These are phyloP conservation scores for Sphaerosporella brunnea DNA, from an alignment of 495 filamentous ascomycete species.

Conservation along the genomic window DNA sequence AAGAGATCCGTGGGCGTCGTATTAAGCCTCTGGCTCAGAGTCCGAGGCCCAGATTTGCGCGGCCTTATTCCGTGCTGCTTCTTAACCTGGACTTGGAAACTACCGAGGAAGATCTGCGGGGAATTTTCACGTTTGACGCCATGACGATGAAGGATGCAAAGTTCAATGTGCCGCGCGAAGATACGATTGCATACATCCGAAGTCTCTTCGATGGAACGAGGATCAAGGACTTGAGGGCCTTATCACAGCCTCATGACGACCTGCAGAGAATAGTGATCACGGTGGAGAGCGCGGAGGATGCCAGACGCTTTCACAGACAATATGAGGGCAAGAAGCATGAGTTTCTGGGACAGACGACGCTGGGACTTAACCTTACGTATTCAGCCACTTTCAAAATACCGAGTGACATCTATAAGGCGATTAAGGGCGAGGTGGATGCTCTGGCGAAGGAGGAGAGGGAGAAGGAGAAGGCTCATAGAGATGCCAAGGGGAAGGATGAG, in stretches of 20 bases:
- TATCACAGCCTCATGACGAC: slow-evolving; percentile 7
- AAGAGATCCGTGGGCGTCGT: background rate
- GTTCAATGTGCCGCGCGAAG: slow-evolving; percentile 10
- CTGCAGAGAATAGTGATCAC: slow-evolving; percentile 7
- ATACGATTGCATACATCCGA: slow-evolving; percentile 6
- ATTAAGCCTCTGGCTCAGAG: background rate
- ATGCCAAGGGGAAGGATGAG: background rate
- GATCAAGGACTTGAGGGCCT: slow-evolving; percentile 12
- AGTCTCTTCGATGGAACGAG: slow-evolving; percentile 13
- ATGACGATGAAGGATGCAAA: slow-evolving; percentile 8
- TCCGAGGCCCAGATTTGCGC: background rate
- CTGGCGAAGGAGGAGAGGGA: background rate
- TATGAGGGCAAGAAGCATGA: slow-evolving; percentile 2
- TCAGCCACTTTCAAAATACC: slow-evolving; percentile 11
- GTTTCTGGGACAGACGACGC: slow-evolving; percentile 7
- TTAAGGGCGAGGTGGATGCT: slow-evolving; percentile 9
- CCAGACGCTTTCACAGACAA: slow-evolving; percentile 6
- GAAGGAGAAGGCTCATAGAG: slow-evolving; percentile 5
- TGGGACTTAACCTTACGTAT: slow-evolving; percentile 9
- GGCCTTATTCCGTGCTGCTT: background rate
- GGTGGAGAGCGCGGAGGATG: slow-evolving; percentile 11
- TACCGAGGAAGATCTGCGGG: slow-evolving; percentile 8
- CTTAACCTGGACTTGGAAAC: slow-evolving; percentile 6
- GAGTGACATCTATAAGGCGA: slow-evolving; percentile 6
- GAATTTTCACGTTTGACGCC: slow-evolving; percentile 5